Evolutionary conservation across 1,284 basidiomycete species (phyloP).

Genomic region (Heterobasidion occidentale): DNA sequence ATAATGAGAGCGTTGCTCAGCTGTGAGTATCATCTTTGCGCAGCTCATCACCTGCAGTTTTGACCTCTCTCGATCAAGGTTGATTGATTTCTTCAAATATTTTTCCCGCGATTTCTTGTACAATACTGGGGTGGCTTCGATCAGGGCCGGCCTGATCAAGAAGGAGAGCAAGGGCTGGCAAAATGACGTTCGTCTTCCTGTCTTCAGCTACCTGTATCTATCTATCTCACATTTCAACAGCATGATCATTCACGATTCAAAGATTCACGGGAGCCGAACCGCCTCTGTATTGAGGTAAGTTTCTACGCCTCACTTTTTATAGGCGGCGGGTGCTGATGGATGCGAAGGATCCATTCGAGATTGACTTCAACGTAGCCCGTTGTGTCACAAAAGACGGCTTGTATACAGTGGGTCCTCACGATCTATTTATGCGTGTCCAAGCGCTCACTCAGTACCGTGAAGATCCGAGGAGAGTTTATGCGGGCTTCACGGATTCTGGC

Average conservation of each 20-base stretch:
- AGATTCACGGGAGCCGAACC: slow-evolving; percentile 81
- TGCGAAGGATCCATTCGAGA: slow-evolving; percentile 88
- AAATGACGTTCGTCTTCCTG: slow-evolving; percentile 63
- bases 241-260: slow-evolving; percentile 41
- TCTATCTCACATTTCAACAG: slow-evolving; percentile 3
- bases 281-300: slow-evolving; percentile 86
- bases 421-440: background rate
- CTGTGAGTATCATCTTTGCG: slow-evolving; percentile 43
- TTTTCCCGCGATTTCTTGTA: slow-evolving; percentile 93
- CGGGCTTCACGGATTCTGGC: slow-evolving; percentile 83
- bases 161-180: slow-evolving; percentile 94
- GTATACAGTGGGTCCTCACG: slow-evolving; percentile 63
- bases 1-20: slow-evolving; percentile 90
- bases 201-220: background rate
- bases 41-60: background rate
- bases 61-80: slow-evolving; percentile 30
- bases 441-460: slow-evolving; percentile 1
- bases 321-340: slow-evolving; percentile 9
- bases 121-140: slow-evolving; percentile 86
- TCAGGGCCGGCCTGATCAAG: slow-evolving; percentile 82
- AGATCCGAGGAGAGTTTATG: slow-evolving; percentile 99
- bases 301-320: background rate
- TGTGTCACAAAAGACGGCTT: slow-evolving; percentile 96
- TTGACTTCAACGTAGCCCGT: slow-evolving; percentile 90
- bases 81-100: slow-evolving; percentile 98